Conservation (phyloP, 345 rosid genomes). For the Hirschfeldia incana region DNA sequence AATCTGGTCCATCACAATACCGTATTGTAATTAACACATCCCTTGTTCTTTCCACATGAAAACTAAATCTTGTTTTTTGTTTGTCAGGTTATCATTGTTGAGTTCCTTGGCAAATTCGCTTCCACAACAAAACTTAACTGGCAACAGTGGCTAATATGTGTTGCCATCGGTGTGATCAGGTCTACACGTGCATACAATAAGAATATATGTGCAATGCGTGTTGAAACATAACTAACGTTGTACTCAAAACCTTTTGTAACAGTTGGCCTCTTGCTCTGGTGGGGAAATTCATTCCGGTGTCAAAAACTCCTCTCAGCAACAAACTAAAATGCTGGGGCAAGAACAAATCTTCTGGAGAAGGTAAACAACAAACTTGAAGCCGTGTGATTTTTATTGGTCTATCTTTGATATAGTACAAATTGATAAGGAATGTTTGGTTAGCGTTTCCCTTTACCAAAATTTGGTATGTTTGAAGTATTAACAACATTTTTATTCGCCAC, state of each 20-base stretch:
- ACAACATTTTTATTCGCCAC: not conserved
- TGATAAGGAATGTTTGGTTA: not conserved
- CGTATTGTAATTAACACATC: not conserved
- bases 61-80: not conserved
- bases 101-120: slow-evolving; percentile 82
- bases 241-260: not conserved
- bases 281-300: slow-evolving; percentile 78
- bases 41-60: not conserved
- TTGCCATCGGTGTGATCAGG: slow-evolving; percentile 70
- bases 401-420: not conserved
- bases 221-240: slow-evolving; percentile 5
- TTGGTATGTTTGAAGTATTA: not conserved
- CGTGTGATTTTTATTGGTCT: not conserved
- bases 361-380: slow-evolving; percentile 5
- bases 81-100: slow-evolving; percentile 68
- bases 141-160: slow-evolving; percentile 70
- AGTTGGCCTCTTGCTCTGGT: slow-evolving; percentile 93
- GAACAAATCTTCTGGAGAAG: slow-evolving; percentile 39
- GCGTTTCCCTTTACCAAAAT: not conserved
- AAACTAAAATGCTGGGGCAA: slow-evolving; percentile 37
- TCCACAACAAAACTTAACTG: slow-evolving; percentile 71
- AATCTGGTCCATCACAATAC: not conserved
- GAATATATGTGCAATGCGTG: not conserved
- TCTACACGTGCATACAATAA: slow-evolving; percentile 2
- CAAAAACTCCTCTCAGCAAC: slow-evolving; percentile 50